Conservation (phyloP, 2,329 filamentous ascomycete genomes). For the Apiospora sp. region DNA sequence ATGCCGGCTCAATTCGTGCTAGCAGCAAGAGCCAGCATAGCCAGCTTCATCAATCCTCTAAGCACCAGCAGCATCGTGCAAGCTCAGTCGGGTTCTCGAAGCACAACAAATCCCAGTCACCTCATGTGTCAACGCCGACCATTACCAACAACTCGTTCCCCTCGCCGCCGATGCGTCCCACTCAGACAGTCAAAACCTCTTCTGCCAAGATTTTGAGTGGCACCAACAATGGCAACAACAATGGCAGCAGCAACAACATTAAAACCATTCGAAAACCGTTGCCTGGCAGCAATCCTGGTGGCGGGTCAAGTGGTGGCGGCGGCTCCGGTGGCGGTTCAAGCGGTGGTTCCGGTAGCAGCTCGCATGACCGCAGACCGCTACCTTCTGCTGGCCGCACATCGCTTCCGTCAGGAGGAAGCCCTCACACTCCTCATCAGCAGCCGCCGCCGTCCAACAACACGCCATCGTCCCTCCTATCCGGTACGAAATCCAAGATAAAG, state of each 20-base stretch:
- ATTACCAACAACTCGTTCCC: conserved; percentile 22
- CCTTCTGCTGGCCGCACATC: conserved; percentile 27
- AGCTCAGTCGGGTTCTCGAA: conserved; percentile 11
- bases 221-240: conserved; percentile 26
- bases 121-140: conserved; percentile 26
- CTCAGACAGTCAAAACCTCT: background rate
- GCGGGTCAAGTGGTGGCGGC: background rate
- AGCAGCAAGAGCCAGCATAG: conserved; percentile 38
- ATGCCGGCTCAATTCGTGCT: conserved; percentile 40
- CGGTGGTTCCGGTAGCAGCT: background rate
- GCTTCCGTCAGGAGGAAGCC: conserved; percentile 23
- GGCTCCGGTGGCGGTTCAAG: background rate
- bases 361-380: conserved; percentile 33
- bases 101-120: conserved; percentile 17
- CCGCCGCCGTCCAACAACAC: conserved; percentile 30
- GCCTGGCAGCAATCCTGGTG: conserved; percentile 22
- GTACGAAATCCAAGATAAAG: conserved; percentile 38
- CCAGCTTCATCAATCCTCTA: conserved; percentile 28
- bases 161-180: conserved; percentile 16
- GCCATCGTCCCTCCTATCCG: conserved; percentile 26
- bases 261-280: conserved; percentile 37
- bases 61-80: conserved; percentile 26
- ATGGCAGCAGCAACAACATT: conserved; percentile 26
- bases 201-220: conserved; percentile 13
- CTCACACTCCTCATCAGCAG: conserved; percentile 27